These are phyloP conservation scores for Aspergillus saccharolyticus DNA, from an alignment of 495 filamentous ascomycete genomes.

Conservation along the genomic window DNA sequence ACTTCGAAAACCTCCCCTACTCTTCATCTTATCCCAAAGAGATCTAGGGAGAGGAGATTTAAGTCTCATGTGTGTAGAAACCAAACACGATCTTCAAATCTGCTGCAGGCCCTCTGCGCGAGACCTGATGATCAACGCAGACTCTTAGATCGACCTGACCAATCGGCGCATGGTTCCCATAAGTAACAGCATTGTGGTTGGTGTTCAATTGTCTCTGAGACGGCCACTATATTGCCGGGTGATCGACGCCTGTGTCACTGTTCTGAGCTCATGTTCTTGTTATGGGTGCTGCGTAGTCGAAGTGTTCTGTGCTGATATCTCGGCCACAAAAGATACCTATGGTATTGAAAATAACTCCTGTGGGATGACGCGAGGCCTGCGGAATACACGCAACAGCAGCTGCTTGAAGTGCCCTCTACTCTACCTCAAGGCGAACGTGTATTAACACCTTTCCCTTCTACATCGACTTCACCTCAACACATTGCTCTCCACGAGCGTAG, in stretches of 20 bases:
- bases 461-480: too few relatives aligned
- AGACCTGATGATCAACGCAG: conserved; percentile 12
- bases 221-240: conserved; percentile 15
- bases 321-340: too few relatives aligned
- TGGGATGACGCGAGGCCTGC: too few relatives aligned
- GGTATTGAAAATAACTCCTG: too few relatives aligned
- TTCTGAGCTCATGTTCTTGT: neutral
- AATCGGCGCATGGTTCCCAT: conserved; percentile 16
- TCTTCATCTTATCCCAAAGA: too few relatives aligned
- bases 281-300: neutral
- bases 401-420: too few relatives aligned
- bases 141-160: conserved; percentile 14
- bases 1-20: too few relatives aligned
- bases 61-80: neutral
- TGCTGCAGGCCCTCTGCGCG: conserved; percentile 15
- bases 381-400: too few relatives aligned
- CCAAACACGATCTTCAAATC: neutral
- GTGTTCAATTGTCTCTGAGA: conserved; percentile 22
- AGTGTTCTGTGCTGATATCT: too few relatives aligned
- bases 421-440: too few relatives aligned
- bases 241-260: conserved; percentile 16
- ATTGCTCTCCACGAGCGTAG: too few relatives aligned
- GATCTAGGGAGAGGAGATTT: neutral
- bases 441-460: too few relatives aligned
- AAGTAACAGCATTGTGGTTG: conserved; percentile 21